These are phyloP conservation scores for Cyberlindnera euphorbiae DNA, from an alignment of 805 yeast genomes.

Conservation along the genomic window DNA sequence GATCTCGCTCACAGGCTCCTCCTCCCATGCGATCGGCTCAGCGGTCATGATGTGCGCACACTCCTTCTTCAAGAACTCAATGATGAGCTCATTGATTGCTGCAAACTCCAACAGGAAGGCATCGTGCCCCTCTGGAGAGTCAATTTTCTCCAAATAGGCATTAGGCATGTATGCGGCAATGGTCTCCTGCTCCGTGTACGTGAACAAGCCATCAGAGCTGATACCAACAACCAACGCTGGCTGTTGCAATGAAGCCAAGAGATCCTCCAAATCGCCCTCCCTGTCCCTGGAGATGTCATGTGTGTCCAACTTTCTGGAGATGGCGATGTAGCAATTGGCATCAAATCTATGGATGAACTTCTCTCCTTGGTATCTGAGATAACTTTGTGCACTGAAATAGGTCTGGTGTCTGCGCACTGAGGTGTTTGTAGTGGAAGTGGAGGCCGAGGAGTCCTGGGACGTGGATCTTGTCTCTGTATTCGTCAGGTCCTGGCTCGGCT, in stretches of 20 bases:
- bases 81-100: conserved; percentile 66
- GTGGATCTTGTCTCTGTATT: too few species aligned
- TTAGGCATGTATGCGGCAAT: conserved; percentile 73
- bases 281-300: conserved; percentile 89
- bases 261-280: conserved; percentile 37
- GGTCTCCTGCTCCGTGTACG: conserved; percentile 84
- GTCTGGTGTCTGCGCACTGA: conserved; percentile 35
- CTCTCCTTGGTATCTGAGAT: conserved; percentile 88
- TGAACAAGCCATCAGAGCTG: conserved; percentile 87
- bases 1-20: conserved; percentile 37
- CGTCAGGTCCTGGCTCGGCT: conserved; percentile 11
- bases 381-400: conserved; percentile 92
- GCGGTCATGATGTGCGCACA: conserved; percentile 54
- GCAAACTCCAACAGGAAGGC: conserved; percentile 90
- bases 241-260: conserved; percentile 54
- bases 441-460: conserved; percentile 28
- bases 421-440: conserved; percentile 22
- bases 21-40: conserved; percentile 39
- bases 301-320: conserved; percentile 89
- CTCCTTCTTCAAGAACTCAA: conserved; percentile 55
- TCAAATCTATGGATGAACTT: conserved; percentile 89
- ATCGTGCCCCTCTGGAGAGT: conserved; percentile 96
- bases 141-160: conserved; percentile 61
- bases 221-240: conserved; percentile 89
- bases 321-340: conserved; percentile 93